A percentile compares a stretch with the other conserved stretches of the same genome.
phyloP scores from a whole-genome alignment of 495 filamentous ascomycete genomes.

The Xylaria grammica region DNA sequence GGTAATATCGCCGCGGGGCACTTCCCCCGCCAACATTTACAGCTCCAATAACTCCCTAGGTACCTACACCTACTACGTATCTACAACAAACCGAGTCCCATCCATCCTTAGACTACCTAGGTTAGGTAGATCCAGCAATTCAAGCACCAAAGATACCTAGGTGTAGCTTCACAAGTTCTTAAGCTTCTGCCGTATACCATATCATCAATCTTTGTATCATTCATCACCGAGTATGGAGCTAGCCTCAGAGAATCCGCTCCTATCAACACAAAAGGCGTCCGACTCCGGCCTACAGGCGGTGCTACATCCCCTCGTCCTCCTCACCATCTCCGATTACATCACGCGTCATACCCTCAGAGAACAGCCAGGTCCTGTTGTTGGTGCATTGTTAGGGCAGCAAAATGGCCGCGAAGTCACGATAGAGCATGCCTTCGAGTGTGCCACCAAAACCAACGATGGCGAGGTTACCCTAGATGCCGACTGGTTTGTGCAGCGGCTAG shows the following conservation, averaged over 20 bases:
- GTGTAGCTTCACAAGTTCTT: background rate
- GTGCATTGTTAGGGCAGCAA: slow-evolving; percentile 86
- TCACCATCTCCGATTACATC: slow-evolving; percentile 96
- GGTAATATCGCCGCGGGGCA: background rate
- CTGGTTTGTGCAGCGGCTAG: slow-evolving; percentile 81
- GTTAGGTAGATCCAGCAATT: background rate
- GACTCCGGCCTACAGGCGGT: slow-evolving; percentile 82
- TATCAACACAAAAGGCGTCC: slow-evolving; percentile 62
- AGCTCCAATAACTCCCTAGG: background rate
- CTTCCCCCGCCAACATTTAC: background rate
- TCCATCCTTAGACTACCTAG: background rate
- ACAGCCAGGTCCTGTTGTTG: slow-evolving; percentile 76
- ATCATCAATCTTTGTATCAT: background rate
- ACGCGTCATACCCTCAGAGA: slow-evolving; percentile 83
- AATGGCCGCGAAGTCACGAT: slow-evolving; percentile 89
- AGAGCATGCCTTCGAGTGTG: slow-evolving; percentile 89
- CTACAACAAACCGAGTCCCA: background rate
- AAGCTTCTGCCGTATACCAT: slow-evolving; percentile 8
- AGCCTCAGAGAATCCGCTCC: slow-evolving; percentile 38
- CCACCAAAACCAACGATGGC: slow-evolving; percentile 49
- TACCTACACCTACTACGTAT: no score
- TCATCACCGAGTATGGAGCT: slow-evolving; percentile 27
- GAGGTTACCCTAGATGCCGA: slow-evolving; percentile 61
- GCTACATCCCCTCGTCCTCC: slow-evolving; percentile 91
- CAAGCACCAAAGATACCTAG: background rate